Conservation (phyloP, 1,284 basidiomycete species). For the Takashimella koratensis region DNA sequence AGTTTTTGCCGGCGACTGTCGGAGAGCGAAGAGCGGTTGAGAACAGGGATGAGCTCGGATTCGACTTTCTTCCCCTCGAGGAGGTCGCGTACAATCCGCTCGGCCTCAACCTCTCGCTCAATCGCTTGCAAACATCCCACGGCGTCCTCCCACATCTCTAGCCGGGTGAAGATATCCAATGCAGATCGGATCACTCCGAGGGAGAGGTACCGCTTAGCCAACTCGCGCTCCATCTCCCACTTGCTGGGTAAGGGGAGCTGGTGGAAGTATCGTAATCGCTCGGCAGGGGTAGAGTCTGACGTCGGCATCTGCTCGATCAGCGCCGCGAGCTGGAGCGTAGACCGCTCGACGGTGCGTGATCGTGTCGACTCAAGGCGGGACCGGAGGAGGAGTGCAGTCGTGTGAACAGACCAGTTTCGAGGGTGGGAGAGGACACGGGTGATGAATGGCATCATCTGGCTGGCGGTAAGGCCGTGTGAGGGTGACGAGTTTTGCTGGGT, state of each 20-base stretch:
- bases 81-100: conserved; percentile 74
- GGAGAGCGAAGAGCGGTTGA: conserved; percentile 56
- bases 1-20: conserved; percentile 54
- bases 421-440: conserved; percentile 79
- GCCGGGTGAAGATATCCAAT: conserved; percentile 81
- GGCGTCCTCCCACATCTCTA: conserved; percentile 97
- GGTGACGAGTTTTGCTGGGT: conserved; percentile 86
- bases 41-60: conserved; percentile 65
- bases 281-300: conserved; percentile 59
- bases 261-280: conserved; percentile 75
- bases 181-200: conserved; percentile 83
- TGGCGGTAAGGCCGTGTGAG: conserved; percentile 75
- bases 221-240: conserved; percentile 87
- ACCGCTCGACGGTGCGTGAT: conserved; percentile 84
- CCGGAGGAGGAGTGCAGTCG: conserved; percentile 85
- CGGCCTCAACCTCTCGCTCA: conserved; percentile 71
- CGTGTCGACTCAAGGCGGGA: conserved; percentile 80
- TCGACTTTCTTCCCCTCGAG: conserved; percentile 77
- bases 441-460: conserved; percentile 88
- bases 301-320: conserved; percentile 93
- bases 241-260: conserved; percentile 73
- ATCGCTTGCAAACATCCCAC: conserved; percentile 77
- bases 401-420: conserved; percentile 88
- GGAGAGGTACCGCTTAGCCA: conserved; percentile 72
- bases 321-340: conserved; percentile 83